A percentile compares a stretch with the other conserved stretches of the same genome.
phyloP scores from a whole-genome alignment of 163 green algal species.

The Prototheca stagnorum region DNA sequence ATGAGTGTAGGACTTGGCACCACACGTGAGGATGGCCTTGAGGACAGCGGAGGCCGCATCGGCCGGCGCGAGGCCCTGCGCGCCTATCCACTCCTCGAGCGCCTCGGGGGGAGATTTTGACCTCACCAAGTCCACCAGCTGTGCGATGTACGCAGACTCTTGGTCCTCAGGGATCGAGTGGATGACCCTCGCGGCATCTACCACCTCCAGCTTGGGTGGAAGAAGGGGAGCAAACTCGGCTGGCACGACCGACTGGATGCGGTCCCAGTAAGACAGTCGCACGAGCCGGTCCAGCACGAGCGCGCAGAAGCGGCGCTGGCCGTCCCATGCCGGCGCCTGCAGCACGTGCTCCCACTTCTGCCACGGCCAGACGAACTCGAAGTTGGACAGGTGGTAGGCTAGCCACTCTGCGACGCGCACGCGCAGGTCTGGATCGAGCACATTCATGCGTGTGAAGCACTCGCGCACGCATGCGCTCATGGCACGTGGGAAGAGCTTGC shows the following conservation, averaged over 20 bases:
- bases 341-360: slow-evolving; percentile 56
- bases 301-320: slow-evolving; percentile 56
- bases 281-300: slow-evolving; percentile 51
- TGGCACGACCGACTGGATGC: slow-evolving; percentile 34
- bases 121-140: slow-evolving; percentile 7
- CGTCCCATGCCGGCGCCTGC: slow-evolving; percentile 36
- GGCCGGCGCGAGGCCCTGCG: slow-evolving; percentile 12
- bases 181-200: too few relatives aligned
- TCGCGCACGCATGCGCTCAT: slow-evolving; percentile 54
- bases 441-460: slow-evolving; percentile 38
- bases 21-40: too few relatives aligned
- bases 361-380: slow-evolving; percentile 86
- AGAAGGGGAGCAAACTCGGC: slow-evolving; percentile 41
- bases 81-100: slow-evolving; percentile 17
- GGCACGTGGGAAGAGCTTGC: slow-evolving; percentile 40
- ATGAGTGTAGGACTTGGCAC: slow-evolving; percentile 68
- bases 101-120: slow-evolving; percentile 15
- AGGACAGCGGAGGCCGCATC: slow-evolving; percentile 32
- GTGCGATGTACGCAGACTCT: slow-evolving; percentile 6
- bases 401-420: slow-evolving; percentile 63
- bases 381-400: slow-evolving; percentile 81
- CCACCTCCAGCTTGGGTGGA: slow-evolving; percentile 28
- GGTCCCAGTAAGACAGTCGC: slow-evolving; percentile 55
- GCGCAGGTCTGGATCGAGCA: slow-evolving; percentile 59
- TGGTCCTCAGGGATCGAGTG: too few relatives aligned